These are phyloP conservation scores for Colletotrichum tanaceti DNA, from an alignment of 2,329 filamentous ascomycete genomes.

Conservation along the genomic window DNA sequence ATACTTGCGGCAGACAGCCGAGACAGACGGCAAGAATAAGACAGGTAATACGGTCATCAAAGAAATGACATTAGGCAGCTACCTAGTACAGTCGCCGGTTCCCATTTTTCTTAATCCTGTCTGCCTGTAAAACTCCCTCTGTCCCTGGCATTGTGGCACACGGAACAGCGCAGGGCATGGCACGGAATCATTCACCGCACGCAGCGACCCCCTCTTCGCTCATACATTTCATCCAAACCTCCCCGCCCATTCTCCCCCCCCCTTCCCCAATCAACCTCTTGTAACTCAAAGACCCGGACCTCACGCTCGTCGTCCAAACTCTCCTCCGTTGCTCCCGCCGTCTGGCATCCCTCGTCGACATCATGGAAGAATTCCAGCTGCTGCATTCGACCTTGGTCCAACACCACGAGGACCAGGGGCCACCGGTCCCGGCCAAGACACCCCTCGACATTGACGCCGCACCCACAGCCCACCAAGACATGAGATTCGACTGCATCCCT, in stretches of 20 bases:
- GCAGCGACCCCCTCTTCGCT: not conserved
- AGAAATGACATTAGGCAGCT: too few relatives aligned
- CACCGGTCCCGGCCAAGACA: conserved; percentile 18
- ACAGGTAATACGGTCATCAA: too few relatives aligned
- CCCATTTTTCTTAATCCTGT: too few relatives aligned
- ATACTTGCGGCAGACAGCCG: too few relatives aligned
- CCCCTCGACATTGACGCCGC: not conserved
- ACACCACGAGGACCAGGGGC: not conserved
- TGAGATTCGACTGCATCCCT: conserved; percentile 1
- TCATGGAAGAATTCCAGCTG: conserved; percentile 41
- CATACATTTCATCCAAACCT: not conserved
- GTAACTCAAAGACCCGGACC: conserved; percentile 1
- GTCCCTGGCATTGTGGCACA: too few relatives aligned
- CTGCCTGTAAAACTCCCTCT: too few relatives aligned
- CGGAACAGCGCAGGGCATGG: too few relatives aligned
- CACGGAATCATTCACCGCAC: too few relatives aligned
- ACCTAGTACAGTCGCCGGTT: too few relatives aligned
- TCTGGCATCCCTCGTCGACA: not conserved
- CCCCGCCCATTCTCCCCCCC: not conserved
- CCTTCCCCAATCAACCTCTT: not conserved
- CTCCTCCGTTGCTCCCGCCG: conserved; percentile 15
- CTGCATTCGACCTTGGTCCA: conserved; percentile 8
- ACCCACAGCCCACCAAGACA: not conserved
- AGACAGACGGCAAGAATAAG: too few relatives aligned
- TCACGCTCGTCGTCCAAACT: conserved; percentile 18